Percentiles rank a stretch among this genome's conserved stretches.
phyloP scores from a whole-genome alignment of 2,329 filamentous ascomycete species.

The Penicillium sp. region DNA sequence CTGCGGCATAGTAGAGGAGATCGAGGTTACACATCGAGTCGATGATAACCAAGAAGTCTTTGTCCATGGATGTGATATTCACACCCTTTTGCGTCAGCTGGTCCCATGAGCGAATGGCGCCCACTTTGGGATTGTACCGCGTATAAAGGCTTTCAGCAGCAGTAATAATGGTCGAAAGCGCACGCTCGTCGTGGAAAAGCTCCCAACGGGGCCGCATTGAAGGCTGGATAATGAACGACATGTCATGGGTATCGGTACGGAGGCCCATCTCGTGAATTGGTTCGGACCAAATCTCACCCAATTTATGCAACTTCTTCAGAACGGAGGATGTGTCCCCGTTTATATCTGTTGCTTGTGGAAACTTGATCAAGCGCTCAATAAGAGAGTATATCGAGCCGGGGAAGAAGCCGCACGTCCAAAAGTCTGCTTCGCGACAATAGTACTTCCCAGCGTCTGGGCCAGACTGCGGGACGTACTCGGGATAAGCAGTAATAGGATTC shows the following conservation, averaged over 20 bases:
- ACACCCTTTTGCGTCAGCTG: conserved; percentile 2
- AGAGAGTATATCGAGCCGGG: conserved; percentile 10
- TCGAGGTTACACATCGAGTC: conserved; percentile 10
- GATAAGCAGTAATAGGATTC: not conserved
- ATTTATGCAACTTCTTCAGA: not conserved
- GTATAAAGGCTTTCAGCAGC: conserved; percentile 6
- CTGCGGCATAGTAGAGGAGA: conserved; percentile 7
- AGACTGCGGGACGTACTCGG: conserved; percentile 7
- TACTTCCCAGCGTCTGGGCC: conserved; percentile 6
- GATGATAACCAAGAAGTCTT: conserved; percentile 10
- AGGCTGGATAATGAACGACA: conserved; percentile 10
- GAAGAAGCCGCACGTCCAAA: conserved; percentile 17
- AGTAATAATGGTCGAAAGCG: conserved; percentile 4
- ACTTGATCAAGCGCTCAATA: conserved; percentile 8
- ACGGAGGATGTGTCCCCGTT: not conserved
- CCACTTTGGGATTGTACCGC: not conserved
- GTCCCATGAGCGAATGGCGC: conserved; percentile 10
- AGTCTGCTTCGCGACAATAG: conserved; percentile 9
- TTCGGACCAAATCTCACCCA: conserved; percentile 19
- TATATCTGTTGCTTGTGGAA: not conserved
- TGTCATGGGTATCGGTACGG: conserved; percentile 12
- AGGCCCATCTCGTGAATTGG: conserved; percentile 4
- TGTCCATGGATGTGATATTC: conserved; percentile 7
- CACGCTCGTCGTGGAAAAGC: not conserved
- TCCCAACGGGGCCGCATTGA: conserved; percentile 7